Conservation (phyloP, 192 early-diverging fungal genomes). For the Pilobolus umbonatus region DNA sequence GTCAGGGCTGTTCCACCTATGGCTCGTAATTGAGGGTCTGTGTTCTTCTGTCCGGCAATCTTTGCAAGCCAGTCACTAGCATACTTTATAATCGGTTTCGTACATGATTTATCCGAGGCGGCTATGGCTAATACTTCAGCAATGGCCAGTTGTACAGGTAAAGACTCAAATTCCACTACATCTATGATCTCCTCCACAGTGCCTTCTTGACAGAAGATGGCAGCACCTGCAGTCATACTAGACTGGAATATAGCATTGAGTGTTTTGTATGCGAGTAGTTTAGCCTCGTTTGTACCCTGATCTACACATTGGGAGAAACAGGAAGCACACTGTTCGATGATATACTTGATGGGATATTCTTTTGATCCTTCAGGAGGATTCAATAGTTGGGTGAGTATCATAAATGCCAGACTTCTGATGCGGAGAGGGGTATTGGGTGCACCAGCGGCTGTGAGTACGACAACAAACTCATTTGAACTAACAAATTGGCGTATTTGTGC, state of each 20-base stretch:
- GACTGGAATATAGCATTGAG: constrained; percentile 67
- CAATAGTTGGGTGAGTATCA: constrained; percentile 25
- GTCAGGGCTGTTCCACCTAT: constrained; percentile 56
- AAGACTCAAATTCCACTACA: constrained; percentile 68
- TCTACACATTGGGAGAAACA: constrained; percentile 32
- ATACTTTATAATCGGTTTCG: constrained; percentile 50
- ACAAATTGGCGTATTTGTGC: constrained; percentile 19
- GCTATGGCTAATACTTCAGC: constrained; percentile 53
- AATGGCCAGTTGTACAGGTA: constrained; percentile 60
- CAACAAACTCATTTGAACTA: constrained; percentile 21
- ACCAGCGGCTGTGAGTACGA: constrained; percentile 19
- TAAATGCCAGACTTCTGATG: constrained; percentile 20
- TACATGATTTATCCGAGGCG: constrained; percentile 55
- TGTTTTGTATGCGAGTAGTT: constrained; percentile 36
- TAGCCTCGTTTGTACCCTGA: constrained; percentile 33
- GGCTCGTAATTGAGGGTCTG: constrained; percentile 45
- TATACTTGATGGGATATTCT: constrained; percentile 23
- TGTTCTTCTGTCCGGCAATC: constrained; percentile 25
- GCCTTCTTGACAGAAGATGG: constrained; percentile 56
- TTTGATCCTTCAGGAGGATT: constrained; percentile 14
- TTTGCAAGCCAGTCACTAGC: constrained; percentile 49
- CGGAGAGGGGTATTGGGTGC: constrained; percentile 5
- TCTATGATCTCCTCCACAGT: constrained; percentile 76
- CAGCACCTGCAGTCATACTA: constrained; percentile 46
- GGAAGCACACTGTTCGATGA: constrained; percentile 25